Evolutionary conservation across 73 alveolate species (phyloP).

Genomic region (Uronychia binucleata): DNA sequence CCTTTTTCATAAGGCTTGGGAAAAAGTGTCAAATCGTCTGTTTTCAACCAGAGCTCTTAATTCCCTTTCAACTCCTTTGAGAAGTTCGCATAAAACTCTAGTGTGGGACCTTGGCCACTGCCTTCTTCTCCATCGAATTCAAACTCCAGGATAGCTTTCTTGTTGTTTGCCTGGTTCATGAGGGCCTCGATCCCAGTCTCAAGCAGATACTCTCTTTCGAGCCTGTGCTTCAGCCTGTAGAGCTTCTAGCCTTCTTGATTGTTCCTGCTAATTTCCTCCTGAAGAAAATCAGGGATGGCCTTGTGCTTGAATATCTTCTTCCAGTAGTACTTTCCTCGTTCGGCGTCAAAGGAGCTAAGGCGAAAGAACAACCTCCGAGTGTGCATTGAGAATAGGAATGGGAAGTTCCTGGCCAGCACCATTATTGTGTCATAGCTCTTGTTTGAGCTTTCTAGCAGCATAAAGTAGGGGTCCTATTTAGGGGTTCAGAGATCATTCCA

Average conservation of each 20-base stretch:
- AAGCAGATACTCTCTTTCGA: not conserved
- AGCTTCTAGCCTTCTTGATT: not conserved
- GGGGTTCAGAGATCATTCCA: not conserved
- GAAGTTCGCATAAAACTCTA: slow-evolving; percentile 79
- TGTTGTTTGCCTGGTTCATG: not conserved
- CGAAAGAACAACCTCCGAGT: not conserved
- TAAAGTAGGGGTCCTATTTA: not conserved
- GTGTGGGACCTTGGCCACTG: slow-evolving; percentile 95
- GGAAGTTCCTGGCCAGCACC: not conserved
- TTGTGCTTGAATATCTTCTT: not conserved
- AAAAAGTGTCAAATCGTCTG: slow-evolving; percentile 78
- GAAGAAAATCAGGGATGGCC: not conserved
- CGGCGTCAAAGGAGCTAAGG: not conserved
- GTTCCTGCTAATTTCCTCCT: not conserved
- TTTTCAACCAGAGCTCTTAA: slow-evolving; percentile 70
- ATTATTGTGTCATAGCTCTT: not conserved
- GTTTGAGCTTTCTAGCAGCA: not conserved
- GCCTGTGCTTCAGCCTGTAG: not conserved
- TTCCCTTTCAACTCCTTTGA: slow-evolving; percentile 66
- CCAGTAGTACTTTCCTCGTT: not conserved
- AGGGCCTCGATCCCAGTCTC: not conserved
- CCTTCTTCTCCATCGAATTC: slow-evolving; percentile 90
- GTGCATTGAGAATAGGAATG: not conserved
- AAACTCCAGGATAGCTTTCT: slow-evolving; percentile 74
- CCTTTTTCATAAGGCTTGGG: slow-evolving; percentile 70